These are phyloP conservation scores for Kuraishia cidri DNA, from an alignment of 805 yeast species.

Conservation along the genomic window DNA sequence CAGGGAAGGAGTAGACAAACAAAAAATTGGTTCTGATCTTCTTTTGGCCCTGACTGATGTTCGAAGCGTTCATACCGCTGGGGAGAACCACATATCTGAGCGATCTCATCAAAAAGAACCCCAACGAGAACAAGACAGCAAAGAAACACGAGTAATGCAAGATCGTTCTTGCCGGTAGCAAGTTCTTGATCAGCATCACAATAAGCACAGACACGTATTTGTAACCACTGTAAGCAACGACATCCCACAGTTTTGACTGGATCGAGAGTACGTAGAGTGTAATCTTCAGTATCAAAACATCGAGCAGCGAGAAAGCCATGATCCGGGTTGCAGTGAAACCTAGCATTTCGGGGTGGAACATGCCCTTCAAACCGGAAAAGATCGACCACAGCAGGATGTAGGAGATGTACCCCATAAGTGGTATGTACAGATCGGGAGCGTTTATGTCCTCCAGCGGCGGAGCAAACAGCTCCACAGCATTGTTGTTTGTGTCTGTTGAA, in stretches of 20 bases:
- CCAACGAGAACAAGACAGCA: constrained; percentile 48
- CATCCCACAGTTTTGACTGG: constrained; percentile 67
- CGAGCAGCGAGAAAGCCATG: constrained; percentile 71
- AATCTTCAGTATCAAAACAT: constrained; percentile 64
- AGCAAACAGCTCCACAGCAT: constrained; percentile 35
- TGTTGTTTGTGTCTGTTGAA: constrained; percentile 22
- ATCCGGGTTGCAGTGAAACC: constrained; percentile 85
- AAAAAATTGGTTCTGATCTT: constrained; percentile 81
- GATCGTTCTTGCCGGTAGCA: constrained; percentile 15
- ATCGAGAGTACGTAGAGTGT: constrained; percentile 78
- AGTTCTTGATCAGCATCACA: constrained; percentile 42
- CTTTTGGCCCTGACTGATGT: constrained; percentile 57
- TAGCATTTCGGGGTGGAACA: constrained; percentile 87
- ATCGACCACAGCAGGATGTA: constrained; percentile 80
- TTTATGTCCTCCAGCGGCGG: constrained; percentile 83
- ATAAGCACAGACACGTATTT: constrained; percentile 77
- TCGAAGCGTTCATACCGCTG: constrained; percentile 42
- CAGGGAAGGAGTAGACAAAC: constrained; percentile 73
- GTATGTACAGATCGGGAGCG: constrained; percentile 95
- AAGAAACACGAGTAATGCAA: constrained; percentile 25
- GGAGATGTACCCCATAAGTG: constrained; percentile 87
- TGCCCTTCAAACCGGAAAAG: constrained; percentile 77
- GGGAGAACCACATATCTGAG: constrained; percentile 63
- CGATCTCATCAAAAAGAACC: constrained; percentile 61
- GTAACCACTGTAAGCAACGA: constrained; percentile 87